A percentile compares a stretch with the other conserved stretches of the same genome.
These are phyloP conservation scores for Aspergillus texensis DNA, from an alignment of 2,329 filamentous ascomycete genomes.

Conservation along the genomic window DNA sequence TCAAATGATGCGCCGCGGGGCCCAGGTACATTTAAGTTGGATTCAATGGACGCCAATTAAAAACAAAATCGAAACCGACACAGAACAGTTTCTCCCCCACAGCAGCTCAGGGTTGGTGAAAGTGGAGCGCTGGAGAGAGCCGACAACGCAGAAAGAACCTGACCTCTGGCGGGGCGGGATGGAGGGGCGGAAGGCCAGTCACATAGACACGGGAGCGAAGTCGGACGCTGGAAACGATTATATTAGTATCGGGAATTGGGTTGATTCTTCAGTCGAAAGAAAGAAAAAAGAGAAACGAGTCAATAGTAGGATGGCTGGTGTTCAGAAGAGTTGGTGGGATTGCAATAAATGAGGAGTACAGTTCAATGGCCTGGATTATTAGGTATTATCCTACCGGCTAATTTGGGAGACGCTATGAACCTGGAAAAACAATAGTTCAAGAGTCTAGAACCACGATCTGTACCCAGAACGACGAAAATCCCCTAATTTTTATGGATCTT, in stretches of 20 bases:
- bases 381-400: background rate
- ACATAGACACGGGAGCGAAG: constrained; percentile 2
- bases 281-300: background rate
- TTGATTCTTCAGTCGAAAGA: too few species aligned
- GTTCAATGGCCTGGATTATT: background rate
- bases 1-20: constrained; percentile 1
- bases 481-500: background rate
- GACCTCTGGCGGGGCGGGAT: constrained; percentile 11
- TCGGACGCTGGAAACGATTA: background rate
- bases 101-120: constrained; percentile 9
- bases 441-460: background rate
- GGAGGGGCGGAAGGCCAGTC: constrained; percentile 11
- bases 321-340: background rate
- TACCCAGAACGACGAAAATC: background rate
- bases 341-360: background rate
- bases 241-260: background rate
- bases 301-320: background rate
- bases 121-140: constrained; percentile 14
- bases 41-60: constrained; percentile 1
- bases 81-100: constrained; percentile 10
- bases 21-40: background rate
- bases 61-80: constrained; percentile 1
- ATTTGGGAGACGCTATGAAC: background rate
- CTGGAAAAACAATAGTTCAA: background rate
- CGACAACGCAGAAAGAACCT: constrained; percentile 12